Evolutionary conservation across 2,329 filamentous ascomycete genomes (phyloP), one percentile per base, ranked within the genome.

Genomic region (Aspergillus fructus): DNA sequence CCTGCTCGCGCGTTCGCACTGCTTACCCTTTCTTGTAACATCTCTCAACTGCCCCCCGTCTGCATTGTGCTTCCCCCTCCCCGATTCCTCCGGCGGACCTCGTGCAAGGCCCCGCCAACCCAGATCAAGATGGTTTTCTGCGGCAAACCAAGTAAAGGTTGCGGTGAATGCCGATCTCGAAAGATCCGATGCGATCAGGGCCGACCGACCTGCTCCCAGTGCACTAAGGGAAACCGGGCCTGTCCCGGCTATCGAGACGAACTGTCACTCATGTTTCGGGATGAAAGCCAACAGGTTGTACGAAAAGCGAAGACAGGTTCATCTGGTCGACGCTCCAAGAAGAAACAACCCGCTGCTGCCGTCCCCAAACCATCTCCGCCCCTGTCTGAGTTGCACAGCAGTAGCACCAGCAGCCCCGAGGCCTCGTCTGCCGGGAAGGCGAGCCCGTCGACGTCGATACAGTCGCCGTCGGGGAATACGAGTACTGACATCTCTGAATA

Each of bases 231-330:
- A 46, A 79, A 80, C 65, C 84, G 85, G 70, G 79, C 76, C 64
- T 88, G 85, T 63, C 83, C 85, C 19, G 85, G 85, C 6, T 88
- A 88, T 65, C 79, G 85, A 62, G 85, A 88, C 61, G 83, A 86
- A 69, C 73, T 87, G 34, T 85, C 84, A 33, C 75, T 88, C 56
- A 83, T 88, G 80, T 88, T 88, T 68, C 83, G 85, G 39, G 85
- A 88, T 73, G 85, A 88, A 72, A 87, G 83, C 64, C 82, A 77
- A 63, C 83, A 86, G 64, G 84, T 87, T 46, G 82, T 84, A 24
- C 79, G 79, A 60, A 87, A 85, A 66, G 24, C 81, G 77, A 55
- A 49, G 76, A 80, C 78, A 76, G 56, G 74, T 63, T 65, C 63
- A 23, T 71, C 72, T 23, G 27, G 60, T 59, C 45, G 67, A 67